Conservation (phyloP, 1,284 basidiomycete genomes). For the Cryptococcus deneoformans region DNA sequence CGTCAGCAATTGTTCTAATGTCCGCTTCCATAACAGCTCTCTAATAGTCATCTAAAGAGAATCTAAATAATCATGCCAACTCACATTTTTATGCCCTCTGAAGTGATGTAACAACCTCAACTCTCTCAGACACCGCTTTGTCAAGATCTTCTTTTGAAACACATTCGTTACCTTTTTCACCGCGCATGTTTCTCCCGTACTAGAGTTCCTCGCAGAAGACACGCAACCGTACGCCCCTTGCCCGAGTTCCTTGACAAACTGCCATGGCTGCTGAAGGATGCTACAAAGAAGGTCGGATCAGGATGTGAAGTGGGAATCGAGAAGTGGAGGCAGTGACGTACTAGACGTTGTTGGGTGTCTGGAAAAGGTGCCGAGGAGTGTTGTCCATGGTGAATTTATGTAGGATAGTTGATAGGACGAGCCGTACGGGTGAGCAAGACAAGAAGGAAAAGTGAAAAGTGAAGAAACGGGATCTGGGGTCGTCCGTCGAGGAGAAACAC, state of each 20-base stretch:
- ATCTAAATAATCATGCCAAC: slow-evolving; percentile 10
- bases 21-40: background rate
- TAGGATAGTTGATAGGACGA: too few species aligned
- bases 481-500: too few species aligned
- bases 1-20: background rate
- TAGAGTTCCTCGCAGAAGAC: slow-evolving; percentile 76
- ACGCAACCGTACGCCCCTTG: slow-evolving; percentile 94
- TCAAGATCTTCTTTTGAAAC: slow-evolving; percentile 89
- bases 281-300: slow-evolving; percentile 20
- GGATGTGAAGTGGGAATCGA: background rate
- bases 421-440: too few species aligned
- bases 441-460: too few species aligned
- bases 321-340: slow-evolving; percentile 15
- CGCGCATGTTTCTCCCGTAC: slow-evolving; percentile 84
- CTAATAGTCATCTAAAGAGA: background rate
- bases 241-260: slow-evolving; percentile 91
- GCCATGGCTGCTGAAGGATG: slow-evolving; percentile 86
- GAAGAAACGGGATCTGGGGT: too few species aligned
- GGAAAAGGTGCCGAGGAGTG: slow-evolving; percentile 47
- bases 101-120: slow-evolving; percentile 95
- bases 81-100: slow-evolving; percentile 92
- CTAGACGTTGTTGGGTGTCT: slow-evolving; percentile 49
- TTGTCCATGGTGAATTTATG: slow-evolving; percentile 37
- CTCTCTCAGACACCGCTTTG: slow-evolving; percentile 90
- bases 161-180: slow-evolving; percentile 79